Base-by-base conservation (phyloP, 768 basidiomycete genomes). In the Rhodotorula babjevae region DNA sequence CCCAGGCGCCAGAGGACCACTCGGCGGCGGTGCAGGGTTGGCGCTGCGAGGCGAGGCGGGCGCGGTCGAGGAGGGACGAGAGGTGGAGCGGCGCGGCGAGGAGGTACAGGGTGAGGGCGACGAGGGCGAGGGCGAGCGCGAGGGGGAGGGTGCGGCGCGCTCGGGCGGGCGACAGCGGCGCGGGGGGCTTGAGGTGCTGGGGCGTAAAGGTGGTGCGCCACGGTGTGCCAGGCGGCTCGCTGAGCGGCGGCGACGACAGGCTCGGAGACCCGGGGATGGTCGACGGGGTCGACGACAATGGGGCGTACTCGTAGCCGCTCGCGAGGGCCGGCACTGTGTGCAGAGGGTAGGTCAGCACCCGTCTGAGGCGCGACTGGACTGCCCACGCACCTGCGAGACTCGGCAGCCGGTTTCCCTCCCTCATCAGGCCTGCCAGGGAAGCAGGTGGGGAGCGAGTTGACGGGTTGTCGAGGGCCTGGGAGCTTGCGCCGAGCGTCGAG, bases 61-160 rank as follows among this genome's bases (percentile, higher is more conserved):
- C 3, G 44, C 3, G 29, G 14, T 46, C 7, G 11, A 46, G 14
- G 61, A 66, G n/a, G 61, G 7, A 29, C 21, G 62, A 5, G 23
- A n/a, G 61, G 36, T 36, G 36, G 36, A 36, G 36, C 36, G 36
- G 36, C 36, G 36, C 36, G 36, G 62, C 40, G 61, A 31, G 47
- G 47, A 61, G 49, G 67, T 71, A 56, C 71, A 75, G 56, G 66
- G 74, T 12, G 78, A 73, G 42, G 75, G 63, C 2, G 79, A 78
- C 50, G 81, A 79, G 53, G 52, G 82, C 83, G 62, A 81, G 80
- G 63, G 82, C 33, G 29, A 36, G 36, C 5, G 31, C 81, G 79
- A 59, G 78, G 58, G 79, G 72, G 62, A 73, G 18, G 42, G 47
- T 50, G 47, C 60, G 36, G 4, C 36, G 4, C 36, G 12, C 61